A percentile compares a stretch with the other conserved stretches of the same genome.
phyloP scores from a whole-genome alignment of 129 eudicot genomes.

The Daucus carota region DNA sequence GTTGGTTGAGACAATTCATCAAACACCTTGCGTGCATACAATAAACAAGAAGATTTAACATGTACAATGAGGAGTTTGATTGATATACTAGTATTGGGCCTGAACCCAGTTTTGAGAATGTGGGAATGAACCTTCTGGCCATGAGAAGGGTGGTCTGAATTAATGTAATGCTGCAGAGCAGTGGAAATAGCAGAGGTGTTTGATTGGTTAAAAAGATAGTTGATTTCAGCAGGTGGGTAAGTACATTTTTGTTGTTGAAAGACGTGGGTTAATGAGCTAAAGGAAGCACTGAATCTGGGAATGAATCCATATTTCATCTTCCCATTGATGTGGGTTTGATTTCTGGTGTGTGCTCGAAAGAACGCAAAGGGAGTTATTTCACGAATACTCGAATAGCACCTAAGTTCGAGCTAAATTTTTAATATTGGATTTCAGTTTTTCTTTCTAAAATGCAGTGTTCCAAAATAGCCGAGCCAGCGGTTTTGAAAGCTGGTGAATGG shows the following conservation, averaged over 20 bases:
- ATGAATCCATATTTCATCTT: slow-evolving; percentile 22
- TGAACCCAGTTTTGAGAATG: slow-evolving; percentile 64
- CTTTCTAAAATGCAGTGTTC: too few species aligned
- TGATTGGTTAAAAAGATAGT: slow-evolving; percentile 8
- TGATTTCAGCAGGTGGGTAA: slow-evolving; percentile 14
- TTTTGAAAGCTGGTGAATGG: too few species aligned
- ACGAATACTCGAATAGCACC: too few species aligned
- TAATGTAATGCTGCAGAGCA: slow-evolving; percentile 52
- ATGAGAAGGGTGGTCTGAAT: slow-evolving; percentile 60
- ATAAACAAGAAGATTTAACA: slow-evolving; percentile 44
- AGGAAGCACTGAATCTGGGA: slow-evolving; percentile 1
- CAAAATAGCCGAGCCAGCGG: too few species aligned
- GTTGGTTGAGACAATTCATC: slow-evolving; percentile 69
- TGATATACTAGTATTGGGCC: slow-evolving; percentile 50
- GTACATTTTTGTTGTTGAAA: neutral
- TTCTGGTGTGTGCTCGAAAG: neutral
- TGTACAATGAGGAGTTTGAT: slow-evolving; percentile 64
- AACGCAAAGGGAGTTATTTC: too few species aligned
- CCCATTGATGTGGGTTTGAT: slow-evolving; percentile 2
- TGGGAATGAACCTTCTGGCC: slow-evolving; percentile 82
- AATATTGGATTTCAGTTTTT: too few species aligned
- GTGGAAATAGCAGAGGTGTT: slow-evolving; percentile 36
- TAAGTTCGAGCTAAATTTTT: too few species aligned
- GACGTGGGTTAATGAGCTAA: slow-evolving; percentile 9
- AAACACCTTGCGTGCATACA: slow-evolving; percentile 65